Evolutionary conservation across 257 asterid genomes (phyloP), one percentile per base, ranked within the genome.

Genomic region (Plectranthus barbatus): DNA sequence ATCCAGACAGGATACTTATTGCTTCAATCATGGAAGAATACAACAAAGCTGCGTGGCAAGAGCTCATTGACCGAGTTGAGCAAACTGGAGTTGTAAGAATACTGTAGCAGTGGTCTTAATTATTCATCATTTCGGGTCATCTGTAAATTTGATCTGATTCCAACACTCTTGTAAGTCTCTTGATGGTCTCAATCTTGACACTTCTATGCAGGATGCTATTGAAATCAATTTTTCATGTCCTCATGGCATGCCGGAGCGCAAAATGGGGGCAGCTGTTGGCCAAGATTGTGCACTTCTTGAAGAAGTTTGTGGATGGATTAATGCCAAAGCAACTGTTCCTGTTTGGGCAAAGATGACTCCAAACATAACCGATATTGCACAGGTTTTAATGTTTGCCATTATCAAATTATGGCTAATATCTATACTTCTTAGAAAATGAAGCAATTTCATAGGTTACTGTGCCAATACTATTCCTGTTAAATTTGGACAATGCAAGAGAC

Each of bases 261-360:
- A 76, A 72, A 91, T 91, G 98, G 98, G 98, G 55, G 98, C 98
- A 66, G 98, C 98, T 0, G 95, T 88, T 67, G 98, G 98, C 37
- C 98, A 91, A 79, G 96, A 91, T 66, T 91, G 98, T 75, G 91
- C 66, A 0, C 77, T 91, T 68, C 64, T 91, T 76, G 98, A 86
- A 77, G 98, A 91, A 72, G 87, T 91, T 20, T 83, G 95, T 54
- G 95, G 91, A 40, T 91, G 98, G 98, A 77, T 91, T 49, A 91
- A 88, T 73, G 96, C 78, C 5, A 84, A 84, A 74, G 96, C 98
- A 33, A 84, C 91, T 0, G 88, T 91, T 52, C 97, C 98, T 4
- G 97, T 91, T 68, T 91, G 98, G 98, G 95, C 98, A 41, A 88
- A 91, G 83, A 91, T 91, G 98, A 91, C 98, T 18, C 98, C 98